Base-by-base conservation (phyloP, 1,139 yeast genomes). In the Geotrichum bryndzae region DNA sequence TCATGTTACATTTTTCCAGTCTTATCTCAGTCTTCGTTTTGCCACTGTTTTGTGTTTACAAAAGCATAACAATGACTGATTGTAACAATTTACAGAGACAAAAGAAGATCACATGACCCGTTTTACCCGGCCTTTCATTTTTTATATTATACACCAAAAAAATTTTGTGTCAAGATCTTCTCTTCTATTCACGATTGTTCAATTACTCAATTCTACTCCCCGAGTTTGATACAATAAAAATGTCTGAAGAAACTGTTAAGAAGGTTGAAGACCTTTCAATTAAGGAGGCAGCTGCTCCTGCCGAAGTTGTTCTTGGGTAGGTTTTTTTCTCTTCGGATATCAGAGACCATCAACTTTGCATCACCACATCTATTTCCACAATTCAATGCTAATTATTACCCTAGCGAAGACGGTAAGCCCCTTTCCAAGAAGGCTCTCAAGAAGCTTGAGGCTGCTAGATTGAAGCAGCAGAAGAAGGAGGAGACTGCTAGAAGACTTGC, bases 381-480 rank as follows among this genome's bases (percentile, higher is more conserved):
- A 38, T 46, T 23, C 22, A 25, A 10, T 59, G 29, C 57, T 51
- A 46, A 38, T 27, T 22, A 18, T 53, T 8, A 51, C 31, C 15
- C 7, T 51, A 62, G 77, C 51, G 74, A 76, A 29, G 97, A 94
- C 75, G 99, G 99, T 53, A 88, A 86, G 77, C 99, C 99, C 59
- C 80, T 94, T 70, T 90, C 97, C 65, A 94, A 94, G 78, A 94
- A 91, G 75, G 99, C 97, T 1, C 80, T 94, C 70, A 94, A 94
- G 82, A 94, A 94, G 79, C 83, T 94, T 66, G 96, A 90, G 74
- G 94, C 94, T 75, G 97, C 92, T 76, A 84, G 84, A 71, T 97
- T 90, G 77, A 94, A 94, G 81, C 96, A 89, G 68, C 86, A 83
- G 71, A 91, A 91, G 82, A 92, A 92, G 80, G 95, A 92, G 51